Evolutionary conservation across 164 flowering plant genomes (phyloP), one percentile per base, ranked within the genome.

Genomic region (Chloranthus sessilifolius): DNA sequence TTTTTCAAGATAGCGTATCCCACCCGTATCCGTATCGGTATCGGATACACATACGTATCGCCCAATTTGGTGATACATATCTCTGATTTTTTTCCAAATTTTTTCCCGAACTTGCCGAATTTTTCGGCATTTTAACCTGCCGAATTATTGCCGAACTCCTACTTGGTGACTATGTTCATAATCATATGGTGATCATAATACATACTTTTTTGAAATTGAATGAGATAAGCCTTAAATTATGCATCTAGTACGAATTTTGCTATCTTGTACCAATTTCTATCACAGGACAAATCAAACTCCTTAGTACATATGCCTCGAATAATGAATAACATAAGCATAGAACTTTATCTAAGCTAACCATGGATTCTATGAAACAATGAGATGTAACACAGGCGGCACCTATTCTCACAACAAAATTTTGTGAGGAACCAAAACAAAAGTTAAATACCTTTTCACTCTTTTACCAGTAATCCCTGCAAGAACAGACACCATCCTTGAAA

Each of bases 401-500:
- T 33, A 36, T 14, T 23, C 25, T 34, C 2, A 6, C 21, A 35
- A n/a, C 14, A 50, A 16, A 33, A 35, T 30, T 20, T n/a, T 36
- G 21, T 15, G 52, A 39, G 19, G 21, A 35, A 50, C 7, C 28
- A 36, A 12, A 34, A 30, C 37, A 3, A 45, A 33, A 27, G 27
- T 14, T 2, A 9, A 9, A 29, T 29, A 9, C 20, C 22, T 40
- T 19, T 34, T 1, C 20, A 4, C 9, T 8, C 8, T 27, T 53
- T 65, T 66, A 79, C 84, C 84, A 79, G 40, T 64, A 79, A 52
- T 74, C 84, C 17, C 64, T 50, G 56, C 84, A 79, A 52, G 70
- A 61, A 52, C 84, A 79, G 43, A 63, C 5, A 16, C 85, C 81
- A 59, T 79, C 72, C 52, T 62, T 60, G 51, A 79, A 66, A 62